Evolutionary conservation across 1,139 yeast genomes (phyloP), one percentile per base, ranked within the genome.

Genomic region (Blastobotrys malaysiensis): DNA sequence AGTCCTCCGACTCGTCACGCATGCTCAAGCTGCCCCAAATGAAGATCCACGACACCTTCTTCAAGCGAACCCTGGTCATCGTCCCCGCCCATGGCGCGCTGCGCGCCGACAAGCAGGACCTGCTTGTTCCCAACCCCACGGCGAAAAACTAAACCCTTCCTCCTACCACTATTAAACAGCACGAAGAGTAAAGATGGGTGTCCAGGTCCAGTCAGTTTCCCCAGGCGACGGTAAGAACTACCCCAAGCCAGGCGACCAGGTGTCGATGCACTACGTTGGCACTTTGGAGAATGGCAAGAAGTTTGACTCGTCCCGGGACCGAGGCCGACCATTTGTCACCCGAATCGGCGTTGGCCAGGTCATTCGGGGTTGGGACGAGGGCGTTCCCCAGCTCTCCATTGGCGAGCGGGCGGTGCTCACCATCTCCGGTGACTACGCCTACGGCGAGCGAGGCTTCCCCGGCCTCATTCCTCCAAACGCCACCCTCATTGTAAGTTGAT

Each of bases 391-490:
- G 73, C 81, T 93, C 73, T 86, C 95, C 56, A 80, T 90, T 56
- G 98, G 98, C 64, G 89, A 95, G 73, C 86, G 86, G 77, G 96
- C 97, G 54, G 81, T 86, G 70, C 78, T 93, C 70, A 89, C 95
- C 65, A 89, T 91, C 66, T 95, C 97, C 64, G 93, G 96, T 59
- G 84, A 86, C 66, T 86, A 88, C 73, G 99, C 95, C 62, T 93
- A 93, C 75, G 97, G 97, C 60, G 79, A 82, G 61, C 85, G 96
- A 73, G 98, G 97, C 50, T 88, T 87, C 83, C 97, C 97, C 61
- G 96, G 96, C 63, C 78, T 88, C 67, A 93, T 93, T 69, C 98
- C 98, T 61, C 96, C 97, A 63, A 88, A 89, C 72, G 95, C 97
- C 59, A 90, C 97, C 62, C 81, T 93, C 74, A 76, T 88, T 64